Base-by-base conservation (phyloP, 495 filamentous ascomycete genomes). In the Aspergillus nidulans region DNA sequence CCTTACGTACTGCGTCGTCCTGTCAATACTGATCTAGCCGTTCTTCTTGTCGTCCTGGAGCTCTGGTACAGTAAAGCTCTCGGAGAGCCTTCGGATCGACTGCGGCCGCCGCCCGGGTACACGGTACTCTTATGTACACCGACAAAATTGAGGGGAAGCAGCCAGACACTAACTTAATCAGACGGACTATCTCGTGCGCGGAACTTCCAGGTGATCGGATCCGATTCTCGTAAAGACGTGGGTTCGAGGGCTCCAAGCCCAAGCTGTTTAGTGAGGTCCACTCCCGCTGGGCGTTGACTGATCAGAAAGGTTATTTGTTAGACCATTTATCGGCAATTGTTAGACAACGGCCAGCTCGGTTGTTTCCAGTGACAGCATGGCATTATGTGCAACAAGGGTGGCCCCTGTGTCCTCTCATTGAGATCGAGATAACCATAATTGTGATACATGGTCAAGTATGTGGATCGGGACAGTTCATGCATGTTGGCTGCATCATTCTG, bases 201-300 rank as follows among this genome's bases (percentile, higher is more conserved):
- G n/a, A n/a, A n/a, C n/a, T n/a, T n/a, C n/a, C n/a, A n/a, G n/a
- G n/a, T n/a, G n/a, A n/a, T n/a, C n/a, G n/a, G n/a, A 42, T 42
- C 13, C 6, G 19, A 42, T 42, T 18, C 36, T 39, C 18, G 36
- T 39, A 21, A 24, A 43, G 40, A 23, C 21, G 21, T 34, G 7
- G 18, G 10, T 49, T 39, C 15, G 18, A 39, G 36, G 1, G 36
- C 18, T 39, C n/a, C 36, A 39, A 39, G 36, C 36, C 9, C 19
- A 55, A 39, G 53, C 44, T 59, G 62, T 56, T 65, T 65, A 65
- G 59, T 58, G 26, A 20, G 55, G 32, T 45, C 63, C 59, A 62
- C 62, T 47, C 55, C 39, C 59, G 42, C 50, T 50, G 53, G 46
- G 59, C 56, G 42, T 62, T 57, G 58, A 65, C 53, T 58, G 53